phyloP scores from a whole-genome alignment of 495 filamentous ascomycete species.

The Aspergillus nanangensis region DNA sequence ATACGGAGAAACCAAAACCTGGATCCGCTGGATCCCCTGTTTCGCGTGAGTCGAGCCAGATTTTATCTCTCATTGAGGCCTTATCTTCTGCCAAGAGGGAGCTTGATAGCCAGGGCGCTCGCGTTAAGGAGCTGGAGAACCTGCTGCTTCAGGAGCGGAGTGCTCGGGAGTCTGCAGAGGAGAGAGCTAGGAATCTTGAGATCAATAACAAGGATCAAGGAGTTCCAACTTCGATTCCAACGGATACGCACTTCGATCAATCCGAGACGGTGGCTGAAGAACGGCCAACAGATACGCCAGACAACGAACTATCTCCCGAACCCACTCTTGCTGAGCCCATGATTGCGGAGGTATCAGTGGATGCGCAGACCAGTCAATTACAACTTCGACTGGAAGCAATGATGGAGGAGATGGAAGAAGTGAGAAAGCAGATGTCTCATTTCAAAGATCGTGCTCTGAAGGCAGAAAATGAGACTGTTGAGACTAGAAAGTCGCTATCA shows the following conservation, averaged over 20 bases:
- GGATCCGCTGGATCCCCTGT: slow-evolving; percentile 56
- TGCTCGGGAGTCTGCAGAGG: slow-evolving; percentile 79
- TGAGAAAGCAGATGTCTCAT: slow-evolving; percentile 72
- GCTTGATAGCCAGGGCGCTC: slow-evolving; percentile 71
- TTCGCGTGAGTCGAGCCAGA: slow-evolving; percentile 65
- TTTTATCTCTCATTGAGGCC: slow-evolving; percentile 74
- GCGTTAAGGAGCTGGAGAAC: slow-evolving; percentile 77
- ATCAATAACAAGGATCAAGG: slow-evolving; percentile 26
- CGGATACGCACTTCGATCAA: not conserved
- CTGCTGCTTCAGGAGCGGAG: slow-evolving; percentile 72
- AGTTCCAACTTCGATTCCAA: not conserved
- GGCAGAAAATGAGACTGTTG: slow-evolving; percentile 69
- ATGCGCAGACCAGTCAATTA: slow-evolving; percentile 38
- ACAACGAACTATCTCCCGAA: slow-evolving; percentile 9
- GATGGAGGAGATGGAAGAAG: slow-evolving; percentile 75
- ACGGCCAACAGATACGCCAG: slow-evolving; percentile 4
- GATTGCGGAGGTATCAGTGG: slow-evolving; percentile 19
- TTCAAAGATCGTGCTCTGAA: slow-evolving; percentile 74
- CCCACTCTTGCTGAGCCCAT: slow-evolving; percentile 32
- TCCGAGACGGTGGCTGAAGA: slow-evolving; percentile 12
- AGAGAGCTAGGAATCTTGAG: slow-evolving; percentile 68
- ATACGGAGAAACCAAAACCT: slow-evolving; percentile 68
- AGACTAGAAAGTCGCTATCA: slow-evolving; percentile 65
- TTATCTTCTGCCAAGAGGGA: slow-evolving; percentile 73
- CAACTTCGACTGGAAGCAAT: slow-evolving; percentile 75